Evolutionary conservation across 495 filamentous ascomycete species (phyloP).

Genomic region (Podospora sp.): DNA sequence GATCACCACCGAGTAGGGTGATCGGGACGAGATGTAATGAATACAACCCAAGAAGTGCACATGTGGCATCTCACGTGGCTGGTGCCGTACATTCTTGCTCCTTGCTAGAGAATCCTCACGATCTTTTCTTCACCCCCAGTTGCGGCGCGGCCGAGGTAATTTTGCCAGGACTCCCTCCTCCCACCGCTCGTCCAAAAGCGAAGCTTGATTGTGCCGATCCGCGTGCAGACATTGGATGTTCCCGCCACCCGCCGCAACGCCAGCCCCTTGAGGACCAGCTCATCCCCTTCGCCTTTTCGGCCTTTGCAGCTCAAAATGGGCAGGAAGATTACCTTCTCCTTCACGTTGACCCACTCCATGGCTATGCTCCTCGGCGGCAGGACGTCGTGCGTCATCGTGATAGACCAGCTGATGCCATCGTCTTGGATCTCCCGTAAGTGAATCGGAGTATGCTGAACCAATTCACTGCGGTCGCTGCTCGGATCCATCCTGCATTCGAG

Average conservation of each 20-base stretch:
- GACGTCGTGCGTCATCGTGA: not conserved
- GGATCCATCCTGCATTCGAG: conserved; percentile 1
- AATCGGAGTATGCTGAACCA: too few relatives aligned
- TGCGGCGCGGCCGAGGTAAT: not conserved
- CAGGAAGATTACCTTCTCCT: not conserved
- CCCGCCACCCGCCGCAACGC: not conserved
- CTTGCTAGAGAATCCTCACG: not conserved
- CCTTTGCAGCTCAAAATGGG: not conserved
- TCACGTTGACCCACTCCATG: not conserved
- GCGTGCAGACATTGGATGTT: not conserved
- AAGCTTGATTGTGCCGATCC: not conserved
- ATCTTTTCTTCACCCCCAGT: not conserved
- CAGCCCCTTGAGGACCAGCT: not conserved
- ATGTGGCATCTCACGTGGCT: not conserved
- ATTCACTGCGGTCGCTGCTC: not conserved
- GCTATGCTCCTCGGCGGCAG: not conserved
- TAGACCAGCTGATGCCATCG: not conserved
- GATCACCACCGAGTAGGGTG: too few relatives aligned
- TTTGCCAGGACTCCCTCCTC: not conserved
- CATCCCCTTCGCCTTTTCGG: not conserved
- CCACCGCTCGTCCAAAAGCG: not conserved
- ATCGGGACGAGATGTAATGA: not conserved
- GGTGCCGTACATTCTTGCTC: not conserved
- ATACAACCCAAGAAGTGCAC: not conserved
- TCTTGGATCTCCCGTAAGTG: too few relatives aligned